Conservation (phyloP, 345 rosid genomes). For the Gossypium mustelinum region DNA sequence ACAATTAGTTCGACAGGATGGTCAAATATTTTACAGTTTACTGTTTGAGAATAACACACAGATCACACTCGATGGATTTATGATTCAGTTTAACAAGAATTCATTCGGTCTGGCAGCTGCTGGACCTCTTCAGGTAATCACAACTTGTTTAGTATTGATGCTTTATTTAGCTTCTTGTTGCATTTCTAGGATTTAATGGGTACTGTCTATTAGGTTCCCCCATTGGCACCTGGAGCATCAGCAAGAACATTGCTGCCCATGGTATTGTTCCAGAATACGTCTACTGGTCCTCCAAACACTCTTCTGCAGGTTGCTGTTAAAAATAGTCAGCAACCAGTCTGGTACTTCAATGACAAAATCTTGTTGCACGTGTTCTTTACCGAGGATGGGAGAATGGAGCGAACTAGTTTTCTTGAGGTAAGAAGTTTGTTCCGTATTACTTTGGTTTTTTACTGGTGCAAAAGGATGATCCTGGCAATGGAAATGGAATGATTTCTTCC, state of each 20-base stretch:
- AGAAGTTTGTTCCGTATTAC: conserved; percentile 4
- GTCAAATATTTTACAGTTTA: conserved; percentile 77
- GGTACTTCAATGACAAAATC: conserved; percentile 85
- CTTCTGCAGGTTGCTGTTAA: conserved; percentile 95
- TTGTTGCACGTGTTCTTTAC: conserved; percentile 62
- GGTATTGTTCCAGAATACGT: conserved; percentile 86
- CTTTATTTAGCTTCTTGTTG: neutral
- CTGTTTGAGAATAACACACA: conserved; percentile 89
- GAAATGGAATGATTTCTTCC: neutral
- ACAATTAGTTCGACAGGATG: conserved; percentile 69
- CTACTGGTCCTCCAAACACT: conserved; percentile 82
- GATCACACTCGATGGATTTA: conserved; percentile 86
- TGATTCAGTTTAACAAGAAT: conserved; percentile 99
- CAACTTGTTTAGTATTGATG: conserved; percentile 1
- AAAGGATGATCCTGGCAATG: conserved; percentile 3
- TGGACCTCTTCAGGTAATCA: conserved; percentile 84
- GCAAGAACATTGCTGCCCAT: conserved; percentile 75
- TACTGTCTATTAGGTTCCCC: conserved; percentile 58
- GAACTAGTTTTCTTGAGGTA: conserved; percentile 96
- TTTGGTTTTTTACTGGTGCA: neutral
- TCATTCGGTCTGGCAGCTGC: conserved; percentile 93
- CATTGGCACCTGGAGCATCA: conserved; percentile 75
- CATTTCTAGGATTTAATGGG: conserved; percentile 12
- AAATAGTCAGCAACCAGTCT: conserved; percentile 91
- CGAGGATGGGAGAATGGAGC: conserved; percentile 96